Evolutionary conservation across 768 basidiomycete genomes (phyloP).

Genomic region (Grammothele lineata): DNA sequence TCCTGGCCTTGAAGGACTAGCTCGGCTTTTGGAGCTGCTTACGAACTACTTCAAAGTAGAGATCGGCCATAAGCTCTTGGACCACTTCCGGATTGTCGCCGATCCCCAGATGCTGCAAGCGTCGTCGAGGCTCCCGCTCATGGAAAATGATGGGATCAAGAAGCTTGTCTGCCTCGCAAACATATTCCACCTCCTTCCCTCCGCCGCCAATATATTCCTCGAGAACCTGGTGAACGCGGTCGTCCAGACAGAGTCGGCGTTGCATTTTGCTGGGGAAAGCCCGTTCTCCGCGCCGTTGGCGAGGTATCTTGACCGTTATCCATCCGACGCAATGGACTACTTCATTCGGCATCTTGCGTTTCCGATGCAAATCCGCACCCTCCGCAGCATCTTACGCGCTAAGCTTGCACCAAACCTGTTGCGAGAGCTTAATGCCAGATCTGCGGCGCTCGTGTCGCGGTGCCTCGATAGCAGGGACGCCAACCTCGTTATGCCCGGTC

Average conservation of each 20-base stretch:
- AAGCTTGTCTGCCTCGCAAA: slow-evolving; percentile 95
- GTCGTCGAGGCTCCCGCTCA: slow-evolving; percentile 73
- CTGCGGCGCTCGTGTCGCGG: slow-evolving; percentile 46
- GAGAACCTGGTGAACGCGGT: slow-evolving; percentile 82
- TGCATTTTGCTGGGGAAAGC: slow-evolving; percentile 85
- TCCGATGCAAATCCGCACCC: slow-evolving; percentile 75
- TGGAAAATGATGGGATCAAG: slow-evolving; percentile 87
- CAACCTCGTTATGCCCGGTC: slow-evolving; percentile 57
- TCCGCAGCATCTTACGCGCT: slow-evolving; percentile 79
- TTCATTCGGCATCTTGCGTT: slow-evolving; percentile 78
- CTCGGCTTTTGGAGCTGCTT: slow-evolving; percentile 86
- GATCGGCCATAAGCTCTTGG: slow-evolving; percentile 94
- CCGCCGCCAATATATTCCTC: slow-evolving; percentile 89
- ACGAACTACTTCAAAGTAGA: slow-evolving; percentile 99
- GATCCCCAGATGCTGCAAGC: slow-evolving; percentile 81
- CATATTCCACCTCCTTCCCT: slow-evolving; percentile 94
- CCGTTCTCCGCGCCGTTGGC: slow-evolving; percentile 93
- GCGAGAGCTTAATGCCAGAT: slow-evolving; percentile 61
- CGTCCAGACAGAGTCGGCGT: slow-evolving; percentile 86
- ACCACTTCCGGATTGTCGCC: slow-evolving; percentile 91
- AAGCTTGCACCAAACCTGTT: slow-evolving; percentile 72
- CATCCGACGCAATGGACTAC: slow-evolving; percentile 78
- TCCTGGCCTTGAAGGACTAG: slow-evolving; percentile 88
- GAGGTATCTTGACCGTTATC: slow-evolving; percentile 88
- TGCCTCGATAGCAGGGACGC: slow-evolving; percentile 49